Conservation (phyloP, 2,329 filamentous ascomycete species). For the Neofusicoccum kwambonambiense region DNA sequence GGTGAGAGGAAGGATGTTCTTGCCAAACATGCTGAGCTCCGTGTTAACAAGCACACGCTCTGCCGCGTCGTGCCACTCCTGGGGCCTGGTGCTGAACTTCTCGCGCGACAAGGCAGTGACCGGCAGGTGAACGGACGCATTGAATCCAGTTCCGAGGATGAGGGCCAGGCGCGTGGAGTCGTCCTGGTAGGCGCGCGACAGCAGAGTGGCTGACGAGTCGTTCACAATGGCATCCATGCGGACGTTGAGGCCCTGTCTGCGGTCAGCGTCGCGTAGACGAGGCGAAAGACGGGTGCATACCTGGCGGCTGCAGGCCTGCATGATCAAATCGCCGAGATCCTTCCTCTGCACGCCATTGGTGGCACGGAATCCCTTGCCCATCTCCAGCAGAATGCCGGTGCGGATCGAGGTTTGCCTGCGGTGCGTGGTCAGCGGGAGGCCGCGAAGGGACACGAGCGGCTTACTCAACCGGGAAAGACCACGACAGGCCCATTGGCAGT, state of each 20-base stretch:
- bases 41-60: slow-evolving; percentile 64
- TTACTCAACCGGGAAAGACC: slow-evolving; percentile 64
- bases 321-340: slow-evolving; percentile 60
- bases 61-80: slow-evolving; percentile 57
- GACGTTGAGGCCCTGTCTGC: slow-evolving; percentile 51
- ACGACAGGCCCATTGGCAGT: slow-evolving; percentile 61
- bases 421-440: background rate
- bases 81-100: slow-evolving; percentile 57
- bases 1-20: slow-evolving; percentile 57
- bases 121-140: slow-evolving; percentile 63
- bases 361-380: slow-evolving; percentile 66
- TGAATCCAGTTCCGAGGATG: slow-evolving; percentile 65
- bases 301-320: slow-evolving; percentile 55
- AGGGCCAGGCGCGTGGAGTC: slow-evolving; percentile 61
- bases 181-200: slow-evolving; percentile 62
- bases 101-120: slow-evolving; percentile 51
- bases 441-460: slow-evolving; percentile 22
- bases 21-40: slow-evolving; percentile 66
- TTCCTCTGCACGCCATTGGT: slow-evolving; percentile 59
- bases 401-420: slow-evolving; percentile 57
- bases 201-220: slow-evolving; percentile 60
- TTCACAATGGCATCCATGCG: slow-evolving; percentile 63
- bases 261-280: slow-evolving; percentile 22
- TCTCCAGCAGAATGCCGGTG: slow-evolving; percentile 57
- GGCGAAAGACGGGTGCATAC: slow-evolving; percentile 28